phyloP scores from a whole-genome alignment of 305 asterid genomes.

The Monarda citriodora region DNA sequence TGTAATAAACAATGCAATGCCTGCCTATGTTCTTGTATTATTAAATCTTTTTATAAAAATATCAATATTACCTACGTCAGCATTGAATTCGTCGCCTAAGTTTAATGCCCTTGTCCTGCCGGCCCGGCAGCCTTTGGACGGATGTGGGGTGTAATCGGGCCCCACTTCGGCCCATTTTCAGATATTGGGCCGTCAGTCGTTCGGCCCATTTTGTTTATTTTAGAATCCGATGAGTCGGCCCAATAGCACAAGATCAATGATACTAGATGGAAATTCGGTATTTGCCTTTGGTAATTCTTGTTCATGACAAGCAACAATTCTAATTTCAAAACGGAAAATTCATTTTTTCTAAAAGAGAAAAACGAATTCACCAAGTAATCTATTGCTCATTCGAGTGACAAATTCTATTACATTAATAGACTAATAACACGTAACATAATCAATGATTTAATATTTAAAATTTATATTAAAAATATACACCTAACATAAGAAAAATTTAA shows the following conservation, averaged over 20 bases:
- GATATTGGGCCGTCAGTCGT: not conserved
- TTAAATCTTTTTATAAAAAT: no score
- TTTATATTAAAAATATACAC: no score
- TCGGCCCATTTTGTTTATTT: not conserved
- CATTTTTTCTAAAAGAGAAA: no score
- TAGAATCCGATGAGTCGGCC: not conserved
- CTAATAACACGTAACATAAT: no score
- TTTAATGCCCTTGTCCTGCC: constrained; percentile 5
- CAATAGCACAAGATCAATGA: not conserved
- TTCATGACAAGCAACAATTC: not conserved
- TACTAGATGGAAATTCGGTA: not conserved
- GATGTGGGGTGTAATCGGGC: constrained; percentile 9
- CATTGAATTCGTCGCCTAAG: constrained; percentile 24
- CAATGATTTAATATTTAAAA: no score
- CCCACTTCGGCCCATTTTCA: not conserved
- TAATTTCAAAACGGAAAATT: not conserved
- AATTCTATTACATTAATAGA: no score
- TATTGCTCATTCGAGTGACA: no score
- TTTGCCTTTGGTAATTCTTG: no score
- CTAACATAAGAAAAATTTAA: no score
- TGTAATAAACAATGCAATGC: no score
- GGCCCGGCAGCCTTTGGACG: constrained; percentile 20
- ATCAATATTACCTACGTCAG: no score
- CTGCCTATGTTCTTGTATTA: no score
- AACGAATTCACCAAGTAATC: not conserved